phyloP scores from a whole-genome alignment of 305 asterid species.

The Nicotiana rustica region DNA sequence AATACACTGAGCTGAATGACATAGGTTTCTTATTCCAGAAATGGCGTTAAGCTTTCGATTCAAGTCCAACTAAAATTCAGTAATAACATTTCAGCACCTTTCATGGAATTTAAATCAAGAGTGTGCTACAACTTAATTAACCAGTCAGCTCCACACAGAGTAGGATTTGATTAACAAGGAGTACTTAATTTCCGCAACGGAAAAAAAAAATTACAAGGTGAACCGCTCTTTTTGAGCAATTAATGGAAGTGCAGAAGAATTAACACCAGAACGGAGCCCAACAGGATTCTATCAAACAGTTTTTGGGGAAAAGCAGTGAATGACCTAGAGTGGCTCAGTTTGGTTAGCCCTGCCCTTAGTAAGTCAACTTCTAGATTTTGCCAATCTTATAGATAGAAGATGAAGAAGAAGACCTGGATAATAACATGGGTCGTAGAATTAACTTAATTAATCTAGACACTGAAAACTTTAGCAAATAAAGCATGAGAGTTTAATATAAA shows the following conservation, averaged over 20 bases:
- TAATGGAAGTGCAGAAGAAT: background rate
- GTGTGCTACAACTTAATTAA: background rate
- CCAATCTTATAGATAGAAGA: background rate
- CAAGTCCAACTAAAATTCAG: background rate
- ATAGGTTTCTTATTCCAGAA: background rate
- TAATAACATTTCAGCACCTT: background rate
- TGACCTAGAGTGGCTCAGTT: background rate
- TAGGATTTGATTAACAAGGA: background rate
- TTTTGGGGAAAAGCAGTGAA: background rate
- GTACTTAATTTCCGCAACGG: background rate
- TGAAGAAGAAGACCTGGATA: background rate
- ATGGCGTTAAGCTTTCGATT: background rate
- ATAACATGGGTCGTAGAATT: too few relatives aligned
- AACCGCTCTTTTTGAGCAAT: background rate
- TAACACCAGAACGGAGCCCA: conserved; percentile 18
- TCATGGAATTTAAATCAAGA: conserved; percentile 1
- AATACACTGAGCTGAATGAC: background rate
- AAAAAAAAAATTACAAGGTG: background rate
- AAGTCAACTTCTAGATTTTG: background rate
- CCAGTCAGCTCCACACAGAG: background rate
- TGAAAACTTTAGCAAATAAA: background rate
- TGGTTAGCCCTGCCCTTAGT: background rate
- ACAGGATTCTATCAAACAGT: background rate
- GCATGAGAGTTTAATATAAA: background rate
- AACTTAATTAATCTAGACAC: background rate